Evolutionary conservation across 2,329 filamentous ascomycete species (phyloP), one percentile per base, ranked within the genome.

Genomic region (Beauveria bassiana): DNA sequence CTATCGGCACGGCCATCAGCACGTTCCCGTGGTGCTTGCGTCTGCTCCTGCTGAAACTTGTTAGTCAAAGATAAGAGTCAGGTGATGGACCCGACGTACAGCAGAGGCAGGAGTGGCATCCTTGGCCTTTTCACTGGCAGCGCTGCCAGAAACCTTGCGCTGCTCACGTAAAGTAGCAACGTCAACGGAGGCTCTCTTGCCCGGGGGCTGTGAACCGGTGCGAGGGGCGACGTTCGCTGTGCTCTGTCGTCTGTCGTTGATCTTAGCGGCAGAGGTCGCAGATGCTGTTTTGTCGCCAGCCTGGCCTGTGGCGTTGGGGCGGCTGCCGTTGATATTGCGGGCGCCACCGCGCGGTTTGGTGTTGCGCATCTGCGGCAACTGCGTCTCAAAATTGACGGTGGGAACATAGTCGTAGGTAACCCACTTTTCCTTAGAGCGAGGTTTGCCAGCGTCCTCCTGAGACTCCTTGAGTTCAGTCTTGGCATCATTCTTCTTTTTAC

Each of bases 381-480:
- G 91, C 0, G 95, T 97, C 72, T 91, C 89, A 74, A 96, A 98
- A 62, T 87, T 87, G 54, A 95, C 91, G 16, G 86, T 88, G 9
- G 92, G 93, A 14, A 90, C 91, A 69, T 93, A 93, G 40, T 88
- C 85, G 62, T 97, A 84, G 1, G 86, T 83, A 62, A 90, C 86
- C 93, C 95, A 98, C 70, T 92, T 90, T 68, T 89, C 86, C 78
- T 96, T 96, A 81, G 87, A 73, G 78, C 84, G 68, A 26, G 76
- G 69, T 69, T 82, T 83, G 54, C 70, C 69, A 63, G 76, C 67
- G 67, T 73, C 68, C 70, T 80, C 68, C 60, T 85, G 76, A n/a
- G 82, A n/a, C 52, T 61, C 59, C 86, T 64, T 86, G 81, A 49
- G 74, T 51, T 85, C 81, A 14, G 81, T 80, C 24, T 84, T 78